A percentile compares a stretch with the other conserved stretches of the same genome.
Conservation (phyloP, 768 basidiomycete genomes). For the Botryobasidium botryosum region DNA sequence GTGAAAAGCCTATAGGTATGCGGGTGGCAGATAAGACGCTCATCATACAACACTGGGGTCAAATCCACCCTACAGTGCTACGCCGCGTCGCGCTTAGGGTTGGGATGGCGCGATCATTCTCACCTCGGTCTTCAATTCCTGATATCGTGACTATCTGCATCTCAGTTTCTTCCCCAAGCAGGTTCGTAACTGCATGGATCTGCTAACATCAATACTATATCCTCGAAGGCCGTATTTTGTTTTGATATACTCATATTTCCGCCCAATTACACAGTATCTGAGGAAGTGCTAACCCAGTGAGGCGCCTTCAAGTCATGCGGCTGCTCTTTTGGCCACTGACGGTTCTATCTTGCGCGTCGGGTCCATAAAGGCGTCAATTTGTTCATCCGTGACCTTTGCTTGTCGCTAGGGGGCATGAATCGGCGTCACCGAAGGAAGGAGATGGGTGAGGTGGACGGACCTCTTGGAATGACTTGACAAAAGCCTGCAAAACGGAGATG, state of each 20-base stretch:
- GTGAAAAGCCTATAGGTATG: too few species aligned
- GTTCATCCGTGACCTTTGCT: conserved; percentile 63
- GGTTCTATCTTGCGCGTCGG: conserved; percentile 51
- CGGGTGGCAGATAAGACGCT: too few species aligned
- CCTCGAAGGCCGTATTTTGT: background rate
- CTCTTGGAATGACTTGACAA: conserved; percentile 77
- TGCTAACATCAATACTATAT: background rate
- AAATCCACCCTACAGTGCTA: too few species aligned
- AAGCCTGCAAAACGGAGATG: conserved; percentile 63
- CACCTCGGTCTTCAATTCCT: too few species aligned
- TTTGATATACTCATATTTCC: background rate
- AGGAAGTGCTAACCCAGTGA: conserved; percentile 25
- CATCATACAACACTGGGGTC: too few species aligned
- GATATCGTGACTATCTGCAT: too few species aligned
- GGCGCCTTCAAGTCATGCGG: conserved; percentile 15
- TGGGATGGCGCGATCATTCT: too few species aligned
- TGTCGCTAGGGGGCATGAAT: conserved; percentile 36
- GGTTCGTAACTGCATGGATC: too few species aligned
- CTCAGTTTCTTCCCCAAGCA: too few species aligned
- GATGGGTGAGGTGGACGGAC: conserved; percentile 23
- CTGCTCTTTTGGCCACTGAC: background rate
- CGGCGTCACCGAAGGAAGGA: background rate
- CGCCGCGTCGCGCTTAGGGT: too few species aligned
- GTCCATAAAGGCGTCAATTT: conserved; percentile 68
- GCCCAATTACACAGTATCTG: background rate